phyloP scores from a whole-genome alignment of 305 asterid species.

The Solanum hybrid region DNA sequence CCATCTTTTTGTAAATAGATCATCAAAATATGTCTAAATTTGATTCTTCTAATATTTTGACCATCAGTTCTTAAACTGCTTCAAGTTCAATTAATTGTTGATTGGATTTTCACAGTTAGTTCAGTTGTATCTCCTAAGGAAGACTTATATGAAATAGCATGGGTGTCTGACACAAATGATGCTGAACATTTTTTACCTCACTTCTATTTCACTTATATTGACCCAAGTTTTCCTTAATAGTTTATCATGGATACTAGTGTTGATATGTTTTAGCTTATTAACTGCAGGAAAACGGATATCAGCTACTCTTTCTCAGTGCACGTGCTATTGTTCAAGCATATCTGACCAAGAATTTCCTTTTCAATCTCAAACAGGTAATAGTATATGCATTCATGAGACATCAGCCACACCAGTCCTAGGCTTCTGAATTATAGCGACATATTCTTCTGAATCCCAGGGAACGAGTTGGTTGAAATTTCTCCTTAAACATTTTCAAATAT shows the following conservation, averaged over 20 bases:
- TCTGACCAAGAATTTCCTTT: conserved; percentile 67
- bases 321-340: conserved; percentile 93
- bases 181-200: not conserved
- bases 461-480: not conserved
- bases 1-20: not conserved
- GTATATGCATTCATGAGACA: not conserved
- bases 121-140: not conserved
- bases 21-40: not conserved
- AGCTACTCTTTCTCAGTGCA: conserved; percentile 83
- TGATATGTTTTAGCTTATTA: not conserved
- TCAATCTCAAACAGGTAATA: conserved; percentile 74
- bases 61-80: not conserved
- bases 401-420: not conserved
- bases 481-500: not conserved
- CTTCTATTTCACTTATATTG: not conserved
- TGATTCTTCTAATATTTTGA: not conserved
- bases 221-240: not conserved
- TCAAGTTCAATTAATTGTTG: not conserved
- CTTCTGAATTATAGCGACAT: not conserved
- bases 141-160: not conserved
- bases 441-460: not conserved
- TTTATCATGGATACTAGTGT: not conserved
- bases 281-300: conserved; percentile 84
- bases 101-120: not conserved
- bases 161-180: not conserved